phyloP scores from a whole-genome alignment of 73 alveolate species.

The Effrenium voratum region DNA sequence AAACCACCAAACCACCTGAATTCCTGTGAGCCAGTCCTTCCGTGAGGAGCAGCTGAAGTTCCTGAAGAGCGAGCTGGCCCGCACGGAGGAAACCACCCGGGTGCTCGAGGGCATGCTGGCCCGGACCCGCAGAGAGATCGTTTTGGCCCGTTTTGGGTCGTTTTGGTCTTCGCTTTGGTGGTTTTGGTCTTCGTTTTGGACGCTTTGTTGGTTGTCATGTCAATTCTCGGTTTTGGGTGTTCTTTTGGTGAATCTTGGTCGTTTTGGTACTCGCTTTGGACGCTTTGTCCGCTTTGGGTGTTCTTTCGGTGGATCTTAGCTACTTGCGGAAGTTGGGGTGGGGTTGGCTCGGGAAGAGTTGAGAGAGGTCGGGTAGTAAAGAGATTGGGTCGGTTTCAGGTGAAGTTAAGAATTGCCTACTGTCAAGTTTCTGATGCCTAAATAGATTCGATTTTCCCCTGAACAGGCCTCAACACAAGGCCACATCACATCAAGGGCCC shows the following conservation, averaged over 20 bases:
- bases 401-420: too few species aligned
- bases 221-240: neutral
- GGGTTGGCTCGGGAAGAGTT: too few species aligned
- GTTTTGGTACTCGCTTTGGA: neutral
- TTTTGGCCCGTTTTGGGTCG: neutral
- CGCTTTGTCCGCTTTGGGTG: neutral
- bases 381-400: too few species aligned
- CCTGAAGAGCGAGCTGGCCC: slow-evolving; percentile 86
- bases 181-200: neutral
- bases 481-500: too few species aligned
- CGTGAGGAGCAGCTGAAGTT: slow-evolving; percentile 46
- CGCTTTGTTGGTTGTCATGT: neutral
- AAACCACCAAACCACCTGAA: too few species aligned
- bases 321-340: neutral
- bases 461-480: too few species aligned
- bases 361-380: too few species aligned
- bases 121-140: slow-evolving; percentile 16
- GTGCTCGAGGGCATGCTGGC: slow-evolving; percentile 85
- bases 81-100: slow-evolving; percentile 74
- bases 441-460: too few species aligned
- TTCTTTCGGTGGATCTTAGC: neutral
- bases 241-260: neutral
- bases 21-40: neutral
- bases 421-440: too few species aligned
- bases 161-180: neutral